Evolutionary conservation across 2,329 filamentous ascomycete species (phyloP).

Genomic region (Didymella glomerata): DNA sequence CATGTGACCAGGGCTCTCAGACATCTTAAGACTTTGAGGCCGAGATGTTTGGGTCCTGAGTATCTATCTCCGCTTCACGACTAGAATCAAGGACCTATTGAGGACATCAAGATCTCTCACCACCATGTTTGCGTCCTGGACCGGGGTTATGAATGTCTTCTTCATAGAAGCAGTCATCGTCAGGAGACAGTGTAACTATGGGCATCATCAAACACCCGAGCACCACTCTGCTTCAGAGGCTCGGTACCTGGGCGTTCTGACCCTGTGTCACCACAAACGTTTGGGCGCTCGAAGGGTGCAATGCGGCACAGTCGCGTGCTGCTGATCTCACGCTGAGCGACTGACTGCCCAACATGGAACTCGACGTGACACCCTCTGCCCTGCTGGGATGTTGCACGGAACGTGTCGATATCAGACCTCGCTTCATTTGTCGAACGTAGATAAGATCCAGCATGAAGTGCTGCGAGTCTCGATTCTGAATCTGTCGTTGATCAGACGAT

Average conservation of each 20-base stretch:
- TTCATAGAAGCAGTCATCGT: not conserved
- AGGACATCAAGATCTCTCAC: too few relatives aligned
- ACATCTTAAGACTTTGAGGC: not conserved
- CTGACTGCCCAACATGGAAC: slow-evolving; percentile 7
- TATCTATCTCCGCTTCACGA: not conserved
- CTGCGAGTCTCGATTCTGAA: too few relatives aligned
- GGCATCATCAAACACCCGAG: too few relatives aligned
- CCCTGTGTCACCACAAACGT: not conserved
- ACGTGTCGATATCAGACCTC: slow-evolving; percentile 13
- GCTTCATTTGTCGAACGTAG: not conserved
- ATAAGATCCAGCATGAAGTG: too few relatives aligned
- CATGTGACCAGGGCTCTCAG: not conserved
- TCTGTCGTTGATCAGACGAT: too few relatives aligned
- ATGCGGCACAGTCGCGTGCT: slow-evolving; percentile 4
- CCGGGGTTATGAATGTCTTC: too few relatives aligned
- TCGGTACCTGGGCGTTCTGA: slow-evolving; percentile 1
- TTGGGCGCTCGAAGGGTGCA: not conserved
- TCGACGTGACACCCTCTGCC: slow-evolving; percentile 6
- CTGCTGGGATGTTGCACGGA: slow-evolving; percentile 16
- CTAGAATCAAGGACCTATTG: too few relatives aligned
- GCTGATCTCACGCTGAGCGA: not conserved
- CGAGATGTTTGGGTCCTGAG: not conserved
- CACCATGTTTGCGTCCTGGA: too few relatives aligned
- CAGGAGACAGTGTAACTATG: not conserved
- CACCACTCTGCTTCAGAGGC: too few relatives aligned